These are phyloP conservation scores for Colletotrichum paranaense DNA, from an alignment of 2,329 filamentous ascomycete species.

Conservation along the genomic window DNA sequence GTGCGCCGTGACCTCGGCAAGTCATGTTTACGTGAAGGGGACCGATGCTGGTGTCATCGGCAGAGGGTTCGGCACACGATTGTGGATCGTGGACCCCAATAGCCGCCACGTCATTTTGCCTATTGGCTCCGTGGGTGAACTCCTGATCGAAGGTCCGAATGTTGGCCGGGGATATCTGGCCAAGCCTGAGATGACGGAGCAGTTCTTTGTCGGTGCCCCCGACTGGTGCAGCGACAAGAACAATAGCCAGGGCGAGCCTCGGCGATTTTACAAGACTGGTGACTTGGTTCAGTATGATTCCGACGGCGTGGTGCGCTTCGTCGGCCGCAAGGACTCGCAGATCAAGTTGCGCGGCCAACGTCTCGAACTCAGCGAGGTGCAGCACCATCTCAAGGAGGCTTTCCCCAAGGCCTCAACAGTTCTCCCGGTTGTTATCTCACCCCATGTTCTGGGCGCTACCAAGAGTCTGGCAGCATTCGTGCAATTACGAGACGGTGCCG, in stretches of 20 bases:
- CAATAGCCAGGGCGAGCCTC: slow-evolving; percentile 40
- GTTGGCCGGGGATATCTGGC: slow-evolving; percentile 63
- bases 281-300: slow-evolving; percentile 56
- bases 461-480: background rate
- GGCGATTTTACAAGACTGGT: slow-evolving; percentile 58
- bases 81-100: background rate
- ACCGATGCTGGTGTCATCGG: background rate
- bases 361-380: slow-evolving; percentile 57
- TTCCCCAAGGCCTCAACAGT: no score
- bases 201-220: slow-evolving; percentile 40
- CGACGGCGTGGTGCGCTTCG: slow-evolving; percentile 53
- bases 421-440: background rate
- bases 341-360: slow-evolving; percentile 70
- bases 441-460: background rate
- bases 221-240: no score
- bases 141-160: slow-evolving; percentile 55
- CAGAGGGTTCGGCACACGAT: background rate
- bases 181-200: slow-evolving; percentile 44
- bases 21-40: background rate
- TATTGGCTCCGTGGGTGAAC: slow-evolving; percentile 41
- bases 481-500: background rate
- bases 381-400: slow-evolving; percentile 28
- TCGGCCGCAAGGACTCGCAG: slow-evolving; percentile 68
- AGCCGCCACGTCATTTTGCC: background rate
- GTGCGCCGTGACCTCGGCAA: background rate